Evolutionary conservation across 208 protist genomes (phyloP).

Genomic region (Porcisia hertigi): DNA sequence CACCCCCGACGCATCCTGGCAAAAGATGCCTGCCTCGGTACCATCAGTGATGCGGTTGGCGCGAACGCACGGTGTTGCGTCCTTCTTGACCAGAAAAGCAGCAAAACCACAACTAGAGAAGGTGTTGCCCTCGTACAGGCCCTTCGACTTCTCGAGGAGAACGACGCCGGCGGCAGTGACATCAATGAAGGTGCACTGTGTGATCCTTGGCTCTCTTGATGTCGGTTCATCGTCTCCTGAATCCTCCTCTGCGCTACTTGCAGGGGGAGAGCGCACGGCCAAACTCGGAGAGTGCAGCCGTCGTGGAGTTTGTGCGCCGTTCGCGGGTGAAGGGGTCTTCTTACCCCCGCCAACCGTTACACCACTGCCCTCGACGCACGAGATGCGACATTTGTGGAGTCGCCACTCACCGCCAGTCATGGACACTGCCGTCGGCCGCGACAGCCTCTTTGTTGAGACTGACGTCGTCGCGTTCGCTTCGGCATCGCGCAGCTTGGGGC

Average conservation of each 20-base stretch:
- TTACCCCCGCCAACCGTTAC: slow-evolving; percentile 43
- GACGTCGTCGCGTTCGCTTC: neutral
- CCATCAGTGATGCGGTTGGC: slow-evolving; percentile 76
- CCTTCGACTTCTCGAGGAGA: slow-evolving; percentile 61
- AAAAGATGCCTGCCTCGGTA: slow-evolving; percentile 83
- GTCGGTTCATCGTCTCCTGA: slow-evolving; percentile 9
- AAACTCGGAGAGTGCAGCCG: slow-evolving; percentile 1
- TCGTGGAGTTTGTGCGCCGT: neutral
- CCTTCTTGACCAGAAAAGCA: slow-evolving; percentile 76
- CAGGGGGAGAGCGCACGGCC: neutral
- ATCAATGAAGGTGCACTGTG: slow-evolving; percentile 81
- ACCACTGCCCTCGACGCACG: slow-evolving; percentile 68
- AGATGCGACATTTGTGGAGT: slow-evolving; percentile 72
- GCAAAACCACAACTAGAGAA: slow-evolving; percentile 83
- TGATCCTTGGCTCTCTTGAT: slow-evolving; percentile 55
- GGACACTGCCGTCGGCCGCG: slow-evolving; percentile 59
- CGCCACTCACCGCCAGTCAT: slow-evolving; percentile 76
- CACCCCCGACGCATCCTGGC: slow-evolving; percentile 69
- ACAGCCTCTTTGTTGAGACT: slow-evolving; percentile 38
- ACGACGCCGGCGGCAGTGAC: slow-evolving; percentile 74
- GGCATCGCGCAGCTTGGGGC: slow-evolving; percentile 11
- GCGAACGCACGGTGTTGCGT: slow-evolving; percentile 46
- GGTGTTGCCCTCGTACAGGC: slow-evolving; percentile 72
- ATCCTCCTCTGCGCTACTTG: neutral
- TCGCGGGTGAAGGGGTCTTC: neutral